These are phyloP conservation scores for Claviceps maximensis DNA, from an alignment of 2,329 filamentous ascomycete genomes.

Conservation along the genomic window DNA sequence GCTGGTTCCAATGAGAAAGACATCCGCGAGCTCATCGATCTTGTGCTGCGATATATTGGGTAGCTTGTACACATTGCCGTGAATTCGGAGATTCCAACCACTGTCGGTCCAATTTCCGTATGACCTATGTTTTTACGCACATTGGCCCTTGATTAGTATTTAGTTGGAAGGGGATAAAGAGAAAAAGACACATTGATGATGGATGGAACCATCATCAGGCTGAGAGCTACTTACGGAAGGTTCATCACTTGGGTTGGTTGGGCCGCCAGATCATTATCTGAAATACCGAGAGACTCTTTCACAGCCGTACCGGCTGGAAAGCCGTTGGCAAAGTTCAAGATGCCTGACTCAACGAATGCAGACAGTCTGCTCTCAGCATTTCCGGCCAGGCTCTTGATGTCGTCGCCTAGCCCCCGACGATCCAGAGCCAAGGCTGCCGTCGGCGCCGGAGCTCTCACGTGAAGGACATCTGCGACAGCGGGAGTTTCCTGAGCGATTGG, in stretches of 20 bases:
- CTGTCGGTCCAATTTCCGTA: slow-evolving; percentile 69
- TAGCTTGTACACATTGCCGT: slow-evolving; percentile 71
- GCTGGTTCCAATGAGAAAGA: slow-evolving; percentile 54
- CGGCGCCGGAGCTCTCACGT: slow-evolving; percentile 12
- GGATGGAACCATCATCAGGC: background rate
- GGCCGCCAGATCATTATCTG: slow-evolving; percentile 43
- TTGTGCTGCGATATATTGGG: slow-evolving; percentile 52
- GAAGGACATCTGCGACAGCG: background rate
- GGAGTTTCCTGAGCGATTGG: background rate
- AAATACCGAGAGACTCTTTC: slow-evolving; percentile 46
- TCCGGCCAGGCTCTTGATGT: slow-evolving; percentile 36
- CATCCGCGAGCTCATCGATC: slow-evolving; percentile 54
- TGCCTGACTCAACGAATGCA: slow-evolving; percentile 46
- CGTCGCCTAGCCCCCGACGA: slow-evolving; percentile 22
- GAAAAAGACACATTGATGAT: background rate
- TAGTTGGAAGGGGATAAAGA: background rate
- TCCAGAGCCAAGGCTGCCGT: slow-evolving; percentile 12
- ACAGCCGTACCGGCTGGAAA: slow-evolving; percentile 51
- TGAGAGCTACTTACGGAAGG: slow-evolving; percentile 34
- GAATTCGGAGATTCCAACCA: slow-evolving; percentile 64
- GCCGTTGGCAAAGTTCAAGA: slow-evolving; percentile 54
- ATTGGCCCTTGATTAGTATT: background rate
- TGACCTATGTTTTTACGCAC: slow-evolving; percentile 20
- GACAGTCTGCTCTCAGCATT: slow-evolving; percentile 42
- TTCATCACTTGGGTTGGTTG: slow-evolving; percentile 59